Conservation (phyloP, 179 eudicot species). For the Silene vulgaris region DNA sequence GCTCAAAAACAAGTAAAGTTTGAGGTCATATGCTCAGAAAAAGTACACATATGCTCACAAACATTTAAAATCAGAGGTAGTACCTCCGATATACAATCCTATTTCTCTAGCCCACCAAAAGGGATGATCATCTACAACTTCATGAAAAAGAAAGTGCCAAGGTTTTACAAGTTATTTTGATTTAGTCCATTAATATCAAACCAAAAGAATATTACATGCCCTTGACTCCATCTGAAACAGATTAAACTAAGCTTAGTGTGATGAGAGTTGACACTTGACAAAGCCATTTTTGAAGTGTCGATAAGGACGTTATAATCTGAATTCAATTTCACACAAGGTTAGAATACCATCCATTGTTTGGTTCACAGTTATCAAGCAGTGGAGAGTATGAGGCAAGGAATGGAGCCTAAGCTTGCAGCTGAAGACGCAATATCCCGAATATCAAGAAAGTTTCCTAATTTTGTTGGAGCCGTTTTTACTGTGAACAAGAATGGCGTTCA, state of each 20-base stretch:
- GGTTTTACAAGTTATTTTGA: not conserved
- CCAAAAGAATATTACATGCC: not conserved
- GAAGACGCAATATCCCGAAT: constrained; percentile 80
- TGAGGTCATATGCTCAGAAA: too few species aligned
- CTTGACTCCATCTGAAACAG: not conserved
- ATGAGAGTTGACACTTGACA: not conserved
- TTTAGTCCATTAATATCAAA: constrained; percentile 2
- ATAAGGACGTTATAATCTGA: constrained; percentile 8
- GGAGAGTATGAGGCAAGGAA: constrained; percentile 88
- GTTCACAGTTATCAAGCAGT: constrained; percentile 80
- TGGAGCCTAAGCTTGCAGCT: constrained; percentile 80
- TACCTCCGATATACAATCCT: too few species aligned
- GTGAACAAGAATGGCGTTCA: constrained; percentile 64
- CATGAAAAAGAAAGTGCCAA: not conserved
- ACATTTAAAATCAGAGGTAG: too few species aligned
- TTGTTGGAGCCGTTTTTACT: constrained; percentile 84
- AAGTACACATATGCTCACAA: too few species aligned
- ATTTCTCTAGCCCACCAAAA: too few species aligned
- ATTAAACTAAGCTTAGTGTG: not conserved
- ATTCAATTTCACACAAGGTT: not conserved
- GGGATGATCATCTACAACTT: not conserved
- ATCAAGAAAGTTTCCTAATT: constrained; percentile 65
- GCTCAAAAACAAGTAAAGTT: too few species aligned
- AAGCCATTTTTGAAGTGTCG: not conserved
- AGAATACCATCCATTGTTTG: not conserved